These are phyloP conservation scores for Cyclotella baltica DNA, from an alignment of 108 stramenopile species.

Conservation along the genomic window DNA sequence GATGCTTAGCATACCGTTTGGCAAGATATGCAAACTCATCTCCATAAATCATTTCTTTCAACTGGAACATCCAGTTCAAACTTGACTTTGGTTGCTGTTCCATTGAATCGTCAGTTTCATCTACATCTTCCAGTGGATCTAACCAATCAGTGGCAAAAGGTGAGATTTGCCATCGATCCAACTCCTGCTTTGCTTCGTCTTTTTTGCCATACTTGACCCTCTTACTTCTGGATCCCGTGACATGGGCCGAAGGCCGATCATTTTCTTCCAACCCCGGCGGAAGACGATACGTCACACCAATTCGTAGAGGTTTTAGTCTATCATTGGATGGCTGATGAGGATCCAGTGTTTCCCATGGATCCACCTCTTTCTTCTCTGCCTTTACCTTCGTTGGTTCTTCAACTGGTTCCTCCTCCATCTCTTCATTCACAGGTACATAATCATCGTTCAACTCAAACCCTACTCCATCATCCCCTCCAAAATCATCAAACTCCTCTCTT, in stretches of 20 bases:
- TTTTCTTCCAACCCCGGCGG: conserved; percentile 69
- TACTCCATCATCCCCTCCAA: conserved; percentile 45
- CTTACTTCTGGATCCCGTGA: conserved; percentile 76
- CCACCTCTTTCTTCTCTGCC: conserved; percentile 40
- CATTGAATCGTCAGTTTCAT: background rate
- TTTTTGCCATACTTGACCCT: background rate
- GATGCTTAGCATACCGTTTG: conserved; percentile 68
- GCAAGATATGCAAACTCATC: conserved; percentile 87
- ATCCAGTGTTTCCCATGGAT: conserved; percentile 90
- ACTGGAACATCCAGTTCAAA: conserved; percentile 48
- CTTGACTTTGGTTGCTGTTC: background rate
- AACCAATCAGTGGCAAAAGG: conserved; percentile 12
- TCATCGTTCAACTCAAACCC: conserved; percentile 54
- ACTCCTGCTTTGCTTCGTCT: background rate
- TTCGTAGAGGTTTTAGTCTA: conserved; percentile 64
- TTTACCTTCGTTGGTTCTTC: background rate
- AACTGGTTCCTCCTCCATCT: conserved; percentile 19
- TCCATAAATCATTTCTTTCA: conserved; percentile 68
- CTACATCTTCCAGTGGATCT: background rate
- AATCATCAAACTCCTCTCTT: conserved; percentile 10
- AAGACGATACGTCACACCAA: conserved; percentile 79
- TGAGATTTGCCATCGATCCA: background rate
- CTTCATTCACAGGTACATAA: conserved; percentile 26
- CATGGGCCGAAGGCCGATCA: conserved; percentile 68
- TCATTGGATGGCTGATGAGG: conserved; percentile 73